Base-by-base conservation (phyloP, 2,329 filamentous ascomycete genomes). In the Aspergillus thermomutatus region DNA sequence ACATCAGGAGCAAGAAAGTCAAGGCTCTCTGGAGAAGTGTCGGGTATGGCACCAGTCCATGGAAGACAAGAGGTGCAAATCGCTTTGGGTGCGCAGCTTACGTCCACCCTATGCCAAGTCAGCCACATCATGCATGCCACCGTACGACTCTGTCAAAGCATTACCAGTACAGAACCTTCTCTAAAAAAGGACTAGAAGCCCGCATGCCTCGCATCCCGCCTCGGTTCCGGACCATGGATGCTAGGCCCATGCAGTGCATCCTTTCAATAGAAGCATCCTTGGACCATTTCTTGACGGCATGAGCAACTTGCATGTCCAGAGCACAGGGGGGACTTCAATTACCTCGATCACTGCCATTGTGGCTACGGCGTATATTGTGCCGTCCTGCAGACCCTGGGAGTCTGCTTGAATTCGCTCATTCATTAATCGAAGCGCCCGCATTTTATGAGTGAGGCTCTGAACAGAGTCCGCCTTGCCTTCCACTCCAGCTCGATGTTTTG, bases 331-430 rank as follows among this genome's bases (percentile, higher is more conserved):
- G 19, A n/a, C 23, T 52, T 14, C 4, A n/a, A 48, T 25, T 66
- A 71, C 69, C 63, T 71, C 69, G 28, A 71, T 70, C 19, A 71
- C 69, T 50, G 69, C 67, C 65, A 71, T 67, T 27, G 68, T 70
- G 43, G 69, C 69, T 27, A 68, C 64, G 5, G 68, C 67, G 50
- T 71, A 71, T 34, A 71, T 69, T 25, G 64, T 69, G 19, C 67
- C 67, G 45, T 71, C 68, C 54, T 61, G 56, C 28, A 65, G 64
- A 10, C 63, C 66, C 26, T 54, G 58, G 7, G 62, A 59, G 26
- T 66, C 66, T 45, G 52, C 55, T 26, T 66, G 64, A 11, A 71
- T 62, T 25, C 67, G 65, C 49, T 70, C 67, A 27, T 70, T 70
- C 56, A 71, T 65, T 49, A 71, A 49, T 26, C 64, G 61, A 54